Conservation (phyloP, 1,139 yeast genomes). For the Pneumocystis sp. region DNA sequence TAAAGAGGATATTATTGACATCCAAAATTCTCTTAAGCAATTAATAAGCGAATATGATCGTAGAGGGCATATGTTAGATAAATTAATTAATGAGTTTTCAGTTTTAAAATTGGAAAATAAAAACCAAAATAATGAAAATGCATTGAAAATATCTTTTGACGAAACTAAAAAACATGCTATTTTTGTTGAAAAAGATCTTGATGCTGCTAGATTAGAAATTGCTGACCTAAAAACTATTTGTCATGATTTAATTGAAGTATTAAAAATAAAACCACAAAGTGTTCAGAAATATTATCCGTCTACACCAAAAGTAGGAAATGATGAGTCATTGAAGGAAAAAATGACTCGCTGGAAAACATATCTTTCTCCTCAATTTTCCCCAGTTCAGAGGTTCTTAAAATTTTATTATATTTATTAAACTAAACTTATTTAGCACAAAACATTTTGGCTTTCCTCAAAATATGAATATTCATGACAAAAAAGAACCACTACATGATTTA, state of each 20-base stretch:
- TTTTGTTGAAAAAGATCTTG: slow-evolving; percentile 2
- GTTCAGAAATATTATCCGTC: not conserved
- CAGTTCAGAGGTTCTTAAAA: not conserved
- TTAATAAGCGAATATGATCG: not conserved
- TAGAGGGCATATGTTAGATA: slow-evolving; percentile 1
- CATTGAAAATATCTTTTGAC: not conserved
- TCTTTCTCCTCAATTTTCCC: not conserved
- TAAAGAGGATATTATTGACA: not conserved
- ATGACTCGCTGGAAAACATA: slow-evolving; percentile 2
- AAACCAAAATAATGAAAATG: not conserved
- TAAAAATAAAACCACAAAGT: not conserved
- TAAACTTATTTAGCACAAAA: not conserved
- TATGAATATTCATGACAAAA: not conserved
- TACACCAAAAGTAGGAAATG: not conserved
- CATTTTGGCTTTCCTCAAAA: not conserved
- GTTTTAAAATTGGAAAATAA: not conserved
- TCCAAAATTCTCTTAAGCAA: not conserved
- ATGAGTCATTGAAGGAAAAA: slow-evolving; percentile 1
- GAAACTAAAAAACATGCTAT: not conserved
- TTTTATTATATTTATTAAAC: not conserved
- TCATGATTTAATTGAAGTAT: not conserved
- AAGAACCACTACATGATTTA: not conserved
- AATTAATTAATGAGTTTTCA: not conserved
- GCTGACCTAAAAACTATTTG: not conserved
- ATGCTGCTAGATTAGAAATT: slow-evolving; percentile 1